Conservation (phyloP, 345 rosid genomes). For the Streptanthus diversifolius region DNA sequence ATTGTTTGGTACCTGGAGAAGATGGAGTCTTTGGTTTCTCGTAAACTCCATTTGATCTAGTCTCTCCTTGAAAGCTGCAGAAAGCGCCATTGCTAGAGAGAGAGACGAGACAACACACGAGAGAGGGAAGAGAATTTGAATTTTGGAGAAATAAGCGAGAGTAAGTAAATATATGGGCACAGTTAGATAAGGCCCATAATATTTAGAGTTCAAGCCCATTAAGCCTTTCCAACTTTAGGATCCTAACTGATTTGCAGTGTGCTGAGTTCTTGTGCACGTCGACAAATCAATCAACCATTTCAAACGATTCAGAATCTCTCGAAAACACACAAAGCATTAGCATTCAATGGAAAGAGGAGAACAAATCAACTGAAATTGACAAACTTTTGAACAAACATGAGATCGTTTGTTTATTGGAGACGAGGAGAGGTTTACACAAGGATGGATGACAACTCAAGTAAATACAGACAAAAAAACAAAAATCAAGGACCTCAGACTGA, state of each 20-base stretch:
- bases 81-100: constrained; percentile 51
- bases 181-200: background rate
- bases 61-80: constrained; percentile 62
- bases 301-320: background rate
- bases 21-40: constrained; percentile 56
- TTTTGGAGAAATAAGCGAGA: background rate
- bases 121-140: constrained; percentile 1
- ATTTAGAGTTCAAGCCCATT: background rate
- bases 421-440: background rate
- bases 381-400: background rate
- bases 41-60: constrained; percentile 62
- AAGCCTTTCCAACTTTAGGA: background rate
- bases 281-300: background rate
- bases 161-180: background rate
- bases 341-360: background rate
- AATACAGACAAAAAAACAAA: background rate
- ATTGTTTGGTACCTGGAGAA: constrained; percentile 49
- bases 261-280: background rate
- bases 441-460: background rate
- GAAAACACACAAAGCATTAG: background rate
- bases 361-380: background rate
- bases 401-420: too few species aligned
- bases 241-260: background rate
- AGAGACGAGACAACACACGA: background rate
- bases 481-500: constrained; percentile 26